phyloP scores from a whole-genome alignment of 768 basidiomycete species.

The Termitomyces sp. region DNA sequence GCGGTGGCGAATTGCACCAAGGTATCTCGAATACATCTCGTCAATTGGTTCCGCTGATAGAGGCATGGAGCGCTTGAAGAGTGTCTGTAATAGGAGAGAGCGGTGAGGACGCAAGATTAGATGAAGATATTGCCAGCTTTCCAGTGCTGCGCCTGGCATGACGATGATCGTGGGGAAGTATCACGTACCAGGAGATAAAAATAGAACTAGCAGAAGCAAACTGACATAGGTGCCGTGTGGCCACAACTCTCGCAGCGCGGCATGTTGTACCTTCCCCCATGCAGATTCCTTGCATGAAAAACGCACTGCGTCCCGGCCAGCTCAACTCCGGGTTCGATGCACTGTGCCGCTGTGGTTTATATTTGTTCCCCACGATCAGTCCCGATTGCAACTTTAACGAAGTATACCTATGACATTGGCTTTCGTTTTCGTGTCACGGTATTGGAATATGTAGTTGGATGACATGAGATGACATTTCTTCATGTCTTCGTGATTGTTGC shows the following conservation, averaged over 20 bases:
- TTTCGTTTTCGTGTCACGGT: no score
- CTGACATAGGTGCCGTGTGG: no score
- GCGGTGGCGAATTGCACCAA: slow-evolving; percentile 20
- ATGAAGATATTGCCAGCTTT: not conserved
- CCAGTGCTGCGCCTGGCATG: not conserved
- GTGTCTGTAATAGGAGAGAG: not conserved
- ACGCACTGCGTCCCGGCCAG: not conserved
- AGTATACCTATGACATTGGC: no score
- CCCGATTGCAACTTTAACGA: no score
- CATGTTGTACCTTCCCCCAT: not conserved
- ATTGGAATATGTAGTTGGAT: not conserved
- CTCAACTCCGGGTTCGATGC: not conserved
- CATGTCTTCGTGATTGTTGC: not conserved
- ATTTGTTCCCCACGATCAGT: not conserved
- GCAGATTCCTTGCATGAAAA: not conserved
- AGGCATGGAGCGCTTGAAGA: slow-evolving; percentile 4
- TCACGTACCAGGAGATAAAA: slow-evolving; percentile 8
- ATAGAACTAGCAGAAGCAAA: not conserved
- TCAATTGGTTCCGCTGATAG: slow-evolving; percentile 4
- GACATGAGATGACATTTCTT: not conserved
- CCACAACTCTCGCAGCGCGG: not conserved
- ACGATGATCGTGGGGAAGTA: slow-evolving; percentile 8
- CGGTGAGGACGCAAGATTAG: not conserved
- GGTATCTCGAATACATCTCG: slow-evolving; percentile 14
- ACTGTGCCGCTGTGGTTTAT: not conserved